Base-by-base conservation (phyloP, 306 rosid species). In the Gastrolobium villosum region DNA sequence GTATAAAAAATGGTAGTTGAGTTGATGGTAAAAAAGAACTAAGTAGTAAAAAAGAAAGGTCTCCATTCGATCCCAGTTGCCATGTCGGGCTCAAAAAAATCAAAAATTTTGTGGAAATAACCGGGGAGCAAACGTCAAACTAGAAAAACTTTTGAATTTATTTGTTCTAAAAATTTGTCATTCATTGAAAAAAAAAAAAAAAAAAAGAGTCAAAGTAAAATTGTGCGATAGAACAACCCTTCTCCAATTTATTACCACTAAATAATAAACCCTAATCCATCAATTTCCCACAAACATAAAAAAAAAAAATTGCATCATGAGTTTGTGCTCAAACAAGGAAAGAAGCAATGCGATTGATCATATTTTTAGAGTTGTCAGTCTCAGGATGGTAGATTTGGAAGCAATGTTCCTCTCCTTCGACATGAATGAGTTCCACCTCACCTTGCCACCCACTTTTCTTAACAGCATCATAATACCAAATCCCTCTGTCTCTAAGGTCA, bases 381-480 rank as follows among this genome's bases (percentile, higher is more conserved):
- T 82, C 78, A 31, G 74, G 56, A 56, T 82, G 48, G 13, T 66
- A 15, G 4, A 84, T 70, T 65, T 88, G 87, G 59, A 84, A 88
- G 41, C 82, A 76, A 41, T 86, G 92, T 31, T 69, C 89, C 54
- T 86, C 87, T 4, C 79, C 88, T 55, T 81, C 77, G 13, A 72
- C 74, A 41, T 74, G 65, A 50, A 83, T 10, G 6, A 88, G 76
- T 20, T 84, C 88, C 37, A 76, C 72, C 1, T 84, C 84, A 43
- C 90, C 92, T 20, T 77, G 0, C 92, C 87, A 84, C 37, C 81
- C 90, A 82, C 90, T 84, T 13, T 82, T 20, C 80, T 74, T 84
- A 67, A 88, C 49, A 7, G 70, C 79, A 5, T 84, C 81, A 32
- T 34, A 84, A 62, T 79, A 88, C 79, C 46, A 79, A 70, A 86